These are phyloP conservation scores for Dryadomyces quercus-mongolicae DNA, from an alignment of 2,329 filamentous ascomycete species.

Conservation along the genomic window DNA sequence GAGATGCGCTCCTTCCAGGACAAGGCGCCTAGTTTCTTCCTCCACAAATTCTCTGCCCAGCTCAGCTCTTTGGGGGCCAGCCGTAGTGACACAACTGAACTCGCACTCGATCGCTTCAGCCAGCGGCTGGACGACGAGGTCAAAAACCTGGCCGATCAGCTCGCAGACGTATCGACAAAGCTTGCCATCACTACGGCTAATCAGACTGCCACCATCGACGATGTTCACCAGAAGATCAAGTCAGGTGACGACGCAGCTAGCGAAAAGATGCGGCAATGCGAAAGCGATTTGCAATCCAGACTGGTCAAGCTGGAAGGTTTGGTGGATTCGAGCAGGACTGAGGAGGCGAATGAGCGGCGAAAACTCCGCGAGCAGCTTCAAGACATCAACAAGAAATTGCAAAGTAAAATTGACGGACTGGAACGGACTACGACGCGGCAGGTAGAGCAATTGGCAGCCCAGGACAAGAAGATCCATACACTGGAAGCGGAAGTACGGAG, in stretches of 20 bases:
- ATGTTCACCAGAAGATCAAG: not conserved
- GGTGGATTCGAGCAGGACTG: constrained; percentile 5
- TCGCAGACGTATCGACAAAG: constrained; percentile 8
- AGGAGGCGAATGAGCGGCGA: not conserved
- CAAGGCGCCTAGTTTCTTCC: constrained; percentile 6
- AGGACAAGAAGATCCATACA: constrained; percentile 3
- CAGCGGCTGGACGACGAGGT: constrained; percentile 11
- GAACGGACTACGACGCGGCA: constrained; percentile 5
- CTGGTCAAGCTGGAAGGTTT: constrained; percentile 2
- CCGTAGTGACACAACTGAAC: constrained; percentile 5
- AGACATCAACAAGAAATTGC: not conserved
- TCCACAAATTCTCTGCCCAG: constrained; percentile 9
- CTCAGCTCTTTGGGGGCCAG: constrained; percentile 3
- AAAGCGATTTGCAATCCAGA: constrained; percentile 4
- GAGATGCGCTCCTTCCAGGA: constrained; percentile 10
- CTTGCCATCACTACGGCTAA: constrained; percentile 5
- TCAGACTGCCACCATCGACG: constrained; percentile 2
- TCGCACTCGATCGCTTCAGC: constrained; percentile 6
- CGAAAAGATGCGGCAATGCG: constrained; percentile 4
- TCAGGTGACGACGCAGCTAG: not conserved
- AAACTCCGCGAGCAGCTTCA: not conserved
- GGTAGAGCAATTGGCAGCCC: not conserved
- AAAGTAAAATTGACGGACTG: constrained; percentile 6
- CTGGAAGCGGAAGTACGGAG: constrained; percentile 3
- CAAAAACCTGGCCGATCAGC: constrained; percentile 6